Evolutionary conservation across 164 flowering plant species (phyloP).

Genomic region (Chimonanthus salicifolius): DNA sequence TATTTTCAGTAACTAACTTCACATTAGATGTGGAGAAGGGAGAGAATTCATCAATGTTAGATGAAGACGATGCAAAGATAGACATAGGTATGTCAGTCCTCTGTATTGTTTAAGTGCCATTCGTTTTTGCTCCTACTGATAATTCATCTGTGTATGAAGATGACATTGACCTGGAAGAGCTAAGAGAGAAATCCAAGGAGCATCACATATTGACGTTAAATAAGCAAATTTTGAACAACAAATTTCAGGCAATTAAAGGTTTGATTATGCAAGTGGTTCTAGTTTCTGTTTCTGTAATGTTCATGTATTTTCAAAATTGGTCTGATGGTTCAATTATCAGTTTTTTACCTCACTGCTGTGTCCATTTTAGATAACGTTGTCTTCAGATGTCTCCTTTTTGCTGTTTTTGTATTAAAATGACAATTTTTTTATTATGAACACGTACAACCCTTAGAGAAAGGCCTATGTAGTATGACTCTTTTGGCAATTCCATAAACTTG

Average conservation of each 20-base stretch:
- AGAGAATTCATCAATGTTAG: conserved; percentile 15
- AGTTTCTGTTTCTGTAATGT: background rate
- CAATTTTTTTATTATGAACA: too few relatives aligned
- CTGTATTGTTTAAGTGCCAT: background rate
- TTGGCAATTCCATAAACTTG: background rate
- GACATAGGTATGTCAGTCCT: conserved; percentile 48
- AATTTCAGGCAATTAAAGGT: conserved; percentile 73
- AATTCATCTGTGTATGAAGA: conserved; percentile 31
- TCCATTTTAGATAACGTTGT: background rate
- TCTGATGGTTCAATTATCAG: too few relatives aligned
- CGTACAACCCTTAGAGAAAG: background rate
- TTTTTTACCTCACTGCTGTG: background rate
- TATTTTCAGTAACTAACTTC: conserved; percentile 61
- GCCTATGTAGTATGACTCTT: background rate
- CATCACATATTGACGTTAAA: conserved; percentile 40
- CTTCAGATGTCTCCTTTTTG: background rate
- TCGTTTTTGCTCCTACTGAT: background rate
- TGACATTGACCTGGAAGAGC: conserved; percentile 83
- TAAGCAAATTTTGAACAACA: conserved; percentile 56
- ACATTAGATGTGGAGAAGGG: conserved; percentile 25
- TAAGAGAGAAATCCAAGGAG: conserved; percentile 56
- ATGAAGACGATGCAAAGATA: conserved; percentile 46
- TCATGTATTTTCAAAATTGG: background rate
- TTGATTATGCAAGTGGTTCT: conserved; percentile 10
- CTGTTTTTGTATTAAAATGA: background rate